phyloP scores from a whole-genome alignment of 768 basidiomycete species.

The Austroboletus eburneus region DNA sequence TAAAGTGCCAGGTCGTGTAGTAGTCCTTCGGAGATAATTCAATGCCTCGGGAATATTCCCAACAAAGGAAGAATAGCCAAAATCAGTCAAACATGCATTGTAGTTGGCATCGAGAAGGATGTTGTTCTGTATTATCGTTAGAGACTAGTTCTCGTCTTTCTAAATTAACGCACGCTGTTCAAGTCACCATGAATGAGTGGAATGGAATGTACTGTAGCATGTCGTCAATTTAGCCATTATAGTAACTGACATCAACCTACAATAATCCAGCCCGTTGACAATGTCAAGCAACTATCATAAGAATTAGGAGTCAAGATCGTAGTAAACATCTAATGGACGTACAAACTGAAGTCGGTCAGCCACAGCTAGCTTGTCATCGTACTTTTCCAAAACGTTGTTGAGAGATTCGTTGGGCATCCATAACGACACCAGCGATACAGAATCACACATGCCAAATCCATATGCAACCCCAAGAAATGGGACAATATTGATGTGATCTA shows the following conservation, averaged over 20 bases:
- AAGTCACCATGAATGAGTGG: slow-evolving; percentile 10
- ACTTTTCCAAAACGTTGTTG: slow-evolving; percentile 5
- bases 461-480: not conserved
- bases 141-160: no score
- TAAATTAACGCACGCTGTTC: not conserved
- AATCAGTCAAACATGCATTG: slow-evolving; percentile 6
- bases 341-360: not conserved
- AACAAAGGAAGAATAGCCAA: slow-evolving; percentile 8
- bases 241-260: not conserved
- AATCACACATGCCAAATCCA: not conserved
- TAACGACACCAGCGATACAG: slow-evolving; percentile 20
- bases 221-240: not conserved
- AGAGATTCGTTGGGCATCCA: slow-evolving; percentile 27
- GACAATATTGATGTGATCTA: not conserved
- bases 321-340: slow-evolving; percentile 13
- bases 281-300: slow-evolving; percentile 13
- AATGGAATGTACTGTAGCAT: slow-evolving; percentile 4
- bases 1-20: slow-evolving; percentile 4
- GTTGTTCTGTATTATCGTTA: slow-evolving; percentile 2
- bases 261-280: slow-evolving; percentile 9
- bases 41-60: slow-evolving; percentile 4
- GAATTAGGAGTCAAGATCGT: slow-evolving; percentile 10
- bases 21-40: not conserved
- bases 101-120: slow-evolving; percentile 8
- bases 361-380: not conserved